Conservation (phyloP, 495 filamentous ascomycete genomes). For the Penicillium coprophilum region DNA sequence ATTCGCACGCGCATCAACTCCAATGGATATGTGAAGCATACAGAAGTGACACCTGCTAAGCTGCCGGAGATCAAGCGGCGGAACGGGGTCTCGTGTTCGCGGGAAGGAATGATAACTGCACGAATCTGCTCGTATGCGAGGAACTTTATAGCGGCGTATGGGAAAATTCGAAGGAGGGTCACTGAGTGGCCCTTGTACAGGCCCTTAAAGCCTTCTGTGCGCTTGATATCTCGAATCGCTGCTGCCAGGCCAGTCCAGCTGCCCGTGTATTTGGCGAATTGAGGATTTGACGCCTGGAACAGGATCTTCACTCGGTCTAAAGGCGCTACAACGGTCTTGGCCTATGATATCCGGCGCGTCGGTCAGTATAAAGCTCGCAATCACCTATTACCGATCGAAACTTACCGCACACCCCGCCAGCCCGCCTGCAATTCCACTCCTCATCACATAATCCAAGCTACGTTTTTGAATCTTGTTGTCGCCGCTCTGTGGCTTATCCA, state of each 20-base stretch:
- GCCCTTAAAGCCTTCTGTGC: conserved; percentile 66
- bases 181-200: conserved; percentile 93
- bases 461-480: conserved; percentile 57
- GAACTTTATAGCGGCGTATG: conserved; percentile 97
- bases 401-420: conserved; percentile 83
- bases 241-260: conserved; percentile 76
- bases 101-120: conserved; percentile 64
- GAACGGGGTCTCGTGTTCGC: conserved; percentile 73
- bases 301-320: conserved; percentile 98
- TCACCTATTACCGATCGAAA: conserved; percentile 12
- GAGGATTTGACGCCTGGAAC: conserved; percentile 92
- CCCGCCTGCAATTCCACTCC: conserved; percentile 82
- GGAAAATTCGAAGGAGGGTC: conserved; percentile 91
- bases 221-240: conserved; percentile 82
- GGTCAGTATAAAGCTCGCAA: conserved; percentile 10
- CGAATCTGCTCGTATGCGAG: conserved; percentile 96
- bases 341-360: conserved; percentile 49
- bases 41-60: conserved; percentile 81
- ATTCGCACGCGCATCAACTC: conserved; percentile 90
- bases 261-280: conserved; percentile 88
- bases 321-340: conserved; percentile 92
- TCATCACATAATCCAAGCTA: conserved; percentile 77
- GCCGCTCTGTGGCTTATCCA: conserved; percentile 15
- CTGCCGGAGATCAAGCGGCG: conserved; percentile 77
- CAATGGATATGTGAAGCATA: conserved; percentile 93